Evolutionary conservation across 345 rosid species (phyloP).

Genomic region (Kandelia obovata): DNA sequence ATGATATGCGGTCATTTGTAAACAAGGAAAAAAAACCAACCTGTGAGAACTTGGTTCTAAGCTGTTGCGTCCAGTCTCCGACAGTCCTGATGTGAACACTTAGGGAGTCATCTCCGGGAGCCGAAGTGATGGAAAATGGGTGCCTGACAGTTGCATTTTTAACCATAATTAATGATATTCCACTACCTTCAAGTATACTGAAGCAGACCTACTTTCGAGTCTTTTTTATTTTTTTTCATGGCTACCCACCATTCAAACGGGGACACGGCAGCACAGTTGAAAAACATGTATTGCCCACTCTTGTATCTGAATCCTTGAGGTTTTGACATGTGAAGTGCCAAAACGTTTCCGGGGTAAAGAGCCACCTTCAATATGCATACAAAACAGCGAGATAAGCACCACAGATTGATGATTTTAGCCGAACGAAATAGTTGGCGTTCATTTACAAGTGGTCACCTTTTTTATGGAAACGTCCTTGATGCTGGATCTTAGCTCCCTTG

Average conservation of each 20-base stretch:
- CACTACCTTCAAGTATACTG: too few species aligned
- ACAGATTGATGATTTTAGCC: background rate
- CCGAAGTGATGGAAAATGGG: constrained; percentile 82
- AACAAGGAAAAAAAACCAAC: constrained; percentile 20
- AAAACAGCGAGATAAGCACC: background rate
- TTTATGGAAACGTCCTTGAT: constrained; percentile 57
- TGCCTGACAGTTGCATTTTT: constrained; percentile 45
- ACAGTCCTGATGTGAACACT: constrained; percentile 72
- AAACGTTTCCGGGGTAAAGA: constrained; percentile 73
- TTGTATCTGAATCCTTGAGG: constrained; percentile 79
- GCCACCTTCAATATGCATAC: constrained; percentile 39
- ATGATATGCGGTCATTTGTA: too few species aligned
- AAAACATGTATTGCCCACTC: constrained; percentile 83
- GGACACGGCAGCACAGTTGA: constrained; percentile 77
- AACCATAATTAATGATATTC: too few species aligned
- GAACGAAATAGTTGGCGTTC: too few species aligned
- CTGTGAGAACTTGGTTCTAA: constrained; percentile 66
- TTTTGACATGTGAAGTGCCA: constrained; percentile 66
- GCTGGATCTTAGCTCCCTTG: constrained; percentile 64
- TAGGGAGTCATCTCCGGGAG: constrained; percentile 73
- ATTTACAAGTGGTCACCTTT: constrained; percentile 33
- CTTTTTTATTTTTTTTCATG: background rate
- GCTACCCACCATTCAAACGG: constrained; percentile 67
- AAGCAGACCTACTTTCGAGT: too few species aligned
- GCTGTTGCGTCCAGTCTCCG: constrained; percentile 81